Evolutionary conservation across 129 eudicot genomes (phyloP).

Genomic region (Ambrosia trifida): DNA sequence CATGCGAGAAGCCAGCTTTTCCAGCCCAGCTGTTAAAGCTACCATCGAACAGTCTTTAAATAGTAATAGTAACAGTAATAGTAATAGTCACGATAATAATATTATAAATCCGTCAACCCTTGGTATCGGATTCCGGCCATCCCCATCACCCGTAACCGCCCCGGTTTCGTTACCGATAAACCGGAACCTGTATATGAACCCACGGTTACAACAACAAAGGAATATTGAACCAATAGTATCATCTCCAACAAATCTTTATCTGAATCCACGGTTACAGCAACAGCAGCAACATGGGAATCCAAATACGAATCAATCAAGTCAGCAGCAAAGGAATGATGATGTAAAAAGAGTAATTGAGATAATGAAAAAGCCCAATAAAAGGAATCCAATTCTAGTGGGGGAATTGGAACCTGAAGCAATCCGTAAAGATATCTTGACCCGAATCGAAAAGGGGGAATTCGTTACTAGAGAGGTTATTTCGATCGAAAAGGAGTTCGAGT

Average conservation of each 20-base stretch:
- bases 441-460: conserved; percentile 61
- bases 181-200: conserved; percentile 46
- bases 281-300: conserved; percentile 32
- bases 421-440: conserved; percentile 57
- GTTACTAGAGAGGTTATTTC: conserved; percentile 43
- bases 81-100: conserved; percentile 5
- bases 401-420: conserved; percentile 68
- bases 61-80: conserved; percentile 26
- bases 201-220: conserved; percentile 32
- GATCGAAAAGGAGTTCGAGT: conserved; percentile 45
- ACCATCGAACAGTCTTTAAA: conserved; percentile 71
- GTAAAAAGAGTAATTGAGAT: conserved; percentile 72
- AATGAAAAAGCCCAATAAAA: conserved; percentile 53
- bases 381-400: conserved; percentile 86
- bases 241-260: conserved; percentile 31
- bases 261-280: conserved; percentile 46
- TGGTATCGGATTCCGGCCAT: conserved; percentile 52
- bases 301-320: conserved; percentile 24
- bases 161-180: conserved; percentile 20
- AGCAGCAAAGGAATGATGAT: conserved; percentile 55
- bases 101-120: conserved; percentile 18
- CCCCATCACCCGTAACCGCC: conserved; percentile 21
- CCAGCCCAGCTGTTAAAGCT: conserved; percentile 92
- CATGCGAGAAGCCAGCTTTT: conserved; percentile 94
- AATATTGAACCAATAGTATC: conserved; percentile 15